Conservation (phyloP, 176 grass and related monocot species). For the Paspalum vaginatum region DNA sequence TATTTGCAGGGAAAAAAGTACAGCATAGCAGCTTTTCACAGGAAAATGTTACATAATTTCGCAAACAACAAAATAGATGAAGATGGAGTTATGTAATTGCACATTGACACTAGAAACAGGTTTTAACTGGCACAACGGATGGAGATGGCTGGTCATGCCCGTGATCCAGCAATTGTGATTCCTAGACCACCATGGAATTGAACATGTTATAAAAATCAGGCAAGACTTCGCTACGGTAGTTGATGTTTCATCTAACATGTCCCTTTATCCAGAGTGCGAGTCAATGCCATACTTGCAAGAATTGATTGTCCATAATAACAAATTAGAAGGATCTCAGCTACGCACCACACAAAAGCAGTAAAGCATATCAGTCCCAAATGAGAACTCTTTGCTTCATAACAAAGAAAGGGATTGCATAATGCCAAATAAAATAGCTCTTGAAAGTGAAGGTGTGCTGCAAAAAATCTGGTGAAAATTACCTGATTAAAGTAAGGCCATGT, state of each 20-base stretch:
- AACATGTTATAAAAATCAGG: conserved; percentile 1
- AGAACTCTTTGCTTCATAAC: conserved; percentile 28
- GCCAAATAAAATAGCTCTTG: background rate
- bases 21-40: background rate
- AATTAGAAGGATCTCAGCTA: background rate
- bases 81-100: background rate
- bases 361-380: background rate
- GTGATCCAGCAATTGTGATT: too few relatives aligned
- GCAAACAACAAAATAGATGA: background rate
- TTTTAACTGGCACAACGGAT: background rate
- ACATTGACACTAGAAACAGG: background rate
- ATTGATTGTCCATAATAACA: background rate
- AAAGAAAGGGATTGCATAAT: conserved; percentile 36
- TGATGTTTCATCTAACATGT: conserved; percentile 27
- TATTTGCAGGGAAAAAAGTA: background rate
- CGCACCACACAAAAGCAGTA: conserved; percentile 24
- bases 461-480: conserved; percentile 48
- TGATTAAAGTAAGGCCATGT: conserved; percentile 94
- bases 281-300: background rate
- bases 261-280: background rate
- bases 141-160: too few relatives aligned
- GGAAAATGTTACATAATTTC: background rate
- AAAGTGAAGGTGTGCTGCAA: background rate
- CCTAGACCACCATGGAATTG: background rate
- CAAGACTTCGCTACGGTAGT: background rate